Percentiles rank a stretch among this genome's conserved stretches.
Conservation (phyloP, 768 basidiomycete species). For the Hericium coralloides region DNA sequence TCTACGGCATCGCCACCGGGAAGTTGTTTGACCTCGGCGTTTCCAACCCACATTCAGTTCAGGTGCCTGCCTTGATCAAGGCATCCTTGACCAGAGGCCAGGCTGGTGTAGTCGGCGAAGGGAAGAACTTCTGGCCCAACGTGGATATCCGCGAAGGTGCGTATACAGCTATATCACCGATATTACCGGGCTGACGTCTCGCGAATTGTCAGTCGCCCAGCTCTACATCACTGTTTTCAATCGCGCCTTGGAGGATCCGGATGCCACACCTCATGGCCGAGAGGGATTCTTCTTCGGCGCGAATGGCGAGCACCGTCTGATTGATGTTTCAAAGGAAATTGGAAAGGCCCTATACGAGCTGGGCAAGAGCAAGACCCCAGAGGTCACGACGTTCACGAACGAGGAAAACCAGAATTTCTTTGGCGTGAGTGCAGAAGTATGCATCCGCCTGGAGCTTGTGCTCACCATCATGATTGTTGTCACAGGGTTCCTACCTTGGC, state of each 20-base stretch:
- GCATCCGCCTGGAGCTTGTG: neutral
- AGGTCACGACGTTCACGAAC: conserved; percentile 35
- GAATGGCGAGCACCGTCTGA: conserved; percentile 24
- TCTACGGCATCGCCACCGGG: conserved; percentile 47
- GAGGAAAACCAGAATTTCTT: conserved; percentile 39
- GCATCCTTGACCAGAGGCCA: conserved; percentile 37
- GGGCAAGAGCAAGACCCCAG: conserved; percentile 22
- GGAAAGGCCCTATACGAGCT: conserved; percentile 26
- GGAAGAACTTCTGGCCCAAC: conserved; percentile 51
- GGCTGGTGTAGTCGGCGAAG: conserved; percentile 47
- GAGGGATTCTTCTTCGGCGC: conserved; percentile 29
- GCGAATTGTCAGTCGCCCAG: conserved; percentile 29
- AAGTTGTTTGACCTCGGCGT: conserved; percentile 42
- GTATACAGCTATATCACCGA: neutral
- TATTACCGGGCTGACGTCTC: neutral
- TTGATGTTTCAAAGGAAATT: conserved; percentile 27
- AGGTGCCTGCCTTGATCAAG: conserved; percentile 40
- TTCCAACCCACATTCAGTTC: conserved; percentile 42
- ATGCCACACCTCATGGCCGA: conserved; percentile 20
- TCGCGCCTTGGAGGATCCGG: conserved; percentile 18
- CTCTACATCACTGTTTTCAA: conserved; percentile 35
- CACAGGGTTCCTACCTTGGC: conserved; percentile 13
- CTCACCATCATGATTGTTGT: neutral
- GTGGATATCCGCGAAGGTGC: conserved; percentile 48
- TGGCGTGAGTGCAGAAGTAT: conserved; percentile 1